Percentiles rank a stretch among this genome's conserved stretches.
Evolutionary conservation across 768 basidiomycete genomes (phyloP).

Genomic region (Chalciporus piperatus): DNA sequence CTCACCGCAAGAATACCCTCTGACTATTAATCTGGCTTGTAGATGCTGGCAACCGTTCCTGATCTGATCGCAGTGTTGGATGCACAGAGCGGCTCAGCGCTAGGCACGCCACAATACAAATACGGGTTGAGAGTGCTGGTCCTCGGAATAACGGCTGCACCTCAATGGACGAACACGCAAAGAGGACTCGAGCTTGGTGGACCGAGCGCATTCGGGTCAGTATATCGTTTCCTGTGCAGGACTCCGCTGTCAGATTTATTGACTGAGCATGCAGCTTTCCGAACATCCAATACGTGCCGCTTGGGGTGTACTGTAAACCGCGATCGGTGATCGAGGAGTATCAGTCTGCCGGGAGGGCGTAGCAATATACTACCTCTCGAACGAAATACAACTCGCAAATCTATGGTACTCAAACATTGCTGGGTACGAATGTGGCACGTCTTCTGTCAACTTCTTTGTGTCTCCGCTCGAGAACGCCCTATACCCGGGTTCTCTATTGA

Average conservation of each 20-base stretch:
- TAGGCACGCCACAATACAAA: conserved; percentile 62
- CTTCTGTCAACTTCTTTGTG: background rate
- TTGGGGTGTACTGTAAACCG: conserved; percentile 42
- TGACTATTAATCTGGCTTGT: conserved; percentile 8
- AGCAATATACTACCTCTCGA: background rate
- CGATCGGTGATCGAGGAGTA: conserved; percentile 48
- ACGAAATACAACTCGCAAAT: conserved; percentile 1
- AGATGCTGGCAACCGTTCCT: conserved; percentile 57
- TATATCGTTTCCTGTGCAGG: background rate
- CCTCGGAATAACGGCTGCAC: conserved; percentile 43
- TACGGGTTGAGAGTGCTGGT: conserved; percentile 62
- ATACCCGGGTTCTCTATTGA: background rate
- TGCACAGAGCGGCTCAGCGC: conserved; percentile 55
- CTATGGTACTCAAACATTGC: background rate
- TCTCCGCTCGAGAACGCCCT: conserved; percentile 4
- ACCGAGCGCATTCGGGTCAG: conserved; percentile 51
- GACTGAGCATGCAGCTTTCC: conserved; percentile 22
- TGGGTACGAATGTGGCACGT: background rate
- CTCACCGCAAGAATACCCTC: background rate
- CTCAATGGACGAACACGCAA: conserved; percentile 52
- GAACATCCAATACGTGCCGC: conserved; percentile 35
- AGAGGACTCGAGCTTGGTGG: conserved; percentile 52
- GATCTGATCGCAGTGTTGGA: conserved; percentile 66
- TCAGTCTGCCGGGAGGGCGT: conserved; percentile 28
- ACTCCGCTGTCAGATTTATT: conserved; percentile 1